A percentile compares a stretch with the other conserved stretches of the same genome.
phyloP scores from a whole-genome alignment of 164 flowering plant species.

The Umbellularia californica region DNA sequence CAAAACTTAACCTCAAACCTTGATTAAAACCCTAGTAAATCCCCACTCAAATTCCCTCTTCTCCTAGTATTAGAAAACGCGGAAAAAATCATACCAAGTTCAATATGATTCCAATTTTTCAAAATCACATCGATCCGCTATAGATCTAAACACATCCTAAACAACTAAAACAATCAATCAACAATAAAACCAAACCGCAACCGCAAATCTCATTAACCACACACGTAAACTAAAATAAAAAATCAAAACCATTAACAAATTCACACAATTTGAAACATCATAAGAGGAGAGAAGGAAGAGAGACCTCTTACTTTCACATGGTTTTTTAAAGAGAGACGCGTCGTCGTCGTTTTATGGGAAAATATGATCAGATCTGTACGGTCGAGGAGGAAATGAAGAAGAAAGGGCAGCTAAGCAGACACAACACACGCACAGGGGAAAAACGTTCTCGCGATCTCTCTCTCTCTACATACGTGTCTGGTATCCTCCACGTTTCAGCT shows the following conservation, averaged over 20 bases:
- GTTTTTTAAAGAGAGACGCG: background rate
- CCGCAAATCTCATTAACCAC: background rate
- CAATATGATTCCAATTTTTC: too few relatives aligned
- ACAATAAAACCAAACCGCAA: background rate
- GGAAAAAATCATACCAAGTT: too few relatives aligned
- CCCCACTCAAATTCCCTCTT: too few relatives aligned
- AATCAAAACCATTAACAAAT: too few relatives aligned
- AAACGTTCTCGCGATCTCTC: background rate
- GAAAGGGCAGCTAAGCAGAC: constrained; percentile 1
- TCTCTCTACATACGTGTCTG: constrained; percentile 3
- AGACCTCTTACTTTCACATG: constrained; percentile 45
- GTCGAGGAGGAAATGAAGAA: background rate
- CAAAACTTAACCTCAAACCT: too few relatives aligned
- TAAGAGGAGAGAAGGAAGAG: background rate
- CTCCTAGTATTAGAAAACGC: too few relatives aligned
- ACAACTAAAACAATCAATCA: background rate
- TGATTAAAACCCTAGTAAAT: too few relatives aligned
- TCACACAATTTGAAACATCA: too few relatives aligned
- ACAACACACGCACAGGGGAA: background rate
- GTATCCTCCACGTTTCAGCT: constrained; percentile 6
- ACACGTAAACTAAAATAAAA: background rate
- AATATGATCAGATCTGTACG: too few relatives aligned
- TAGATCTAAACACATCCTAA: too few relatives aligned
- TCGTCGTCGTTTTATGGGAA: background rate
- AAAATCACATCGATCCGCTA: too few relatives aligned